Conservation (phyloP, 164 flowering plant genomes). For the Echeveria elegans region DNA sequence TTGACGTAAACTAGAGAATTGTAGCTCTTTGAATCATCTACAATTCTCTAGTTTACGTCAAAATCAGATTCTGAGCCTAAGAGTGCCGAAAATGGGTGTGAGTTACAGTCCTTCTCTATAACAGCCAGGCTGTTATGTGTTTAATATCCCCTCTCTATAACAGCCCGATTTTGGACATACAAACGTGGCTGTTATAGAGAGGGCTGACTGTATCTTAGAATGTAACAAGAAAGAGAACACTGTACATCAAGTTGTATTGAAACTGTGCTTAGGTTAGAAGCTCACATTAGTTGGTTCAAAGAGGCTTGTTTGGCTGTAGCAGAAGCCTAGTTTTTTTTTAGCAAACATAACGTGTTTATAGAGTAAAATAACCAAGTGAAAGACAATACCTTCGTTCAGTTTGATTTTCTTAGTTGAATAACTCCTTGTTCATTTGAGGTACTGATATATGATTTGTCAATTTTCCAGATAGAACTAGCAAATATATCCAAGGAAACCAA, state of each 20-base stretch:
- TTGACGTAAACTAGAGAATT: no score
- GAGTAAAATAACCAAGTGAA: neutral
- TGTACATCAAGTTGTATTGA: neutral
- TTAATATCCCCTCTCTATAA: no score
- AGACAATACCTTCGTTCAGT: neutral
- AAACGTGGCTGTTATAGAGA: no score
- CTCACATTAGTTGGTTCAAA: neutral
- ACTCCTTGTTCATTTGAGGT: neutral
- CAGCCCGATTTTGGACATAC: no score
- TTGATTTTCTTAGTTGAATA: neutral
- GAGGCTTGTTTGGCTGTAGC: neutral
- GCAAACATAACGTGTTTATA: neutral
- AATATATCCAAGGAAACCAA: constrained; percentile 75
- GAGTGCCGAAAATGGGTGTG: no score
- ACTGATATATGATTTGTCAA: neutral
- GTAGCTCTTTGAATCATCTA: no score
- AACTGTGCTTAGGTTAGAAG: neutral
- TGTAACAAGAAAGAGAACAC: neutral
- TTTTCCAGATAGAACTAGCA: constrained; percentile 47
- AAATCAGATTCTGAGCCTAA: no score
- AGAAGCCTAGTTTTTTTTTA: neutral
- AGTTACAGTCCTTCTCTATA: no score
- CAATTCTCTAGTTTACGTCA: no score
- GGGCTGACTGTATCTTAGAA: no score
- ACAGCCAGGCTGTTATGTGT: no score